Evolutionary conservation across 805 yeast species (phyloP), one percentile per base, ranked within the genome.

Genomic region (Kurtzmaniella cleridarum): DNA sequence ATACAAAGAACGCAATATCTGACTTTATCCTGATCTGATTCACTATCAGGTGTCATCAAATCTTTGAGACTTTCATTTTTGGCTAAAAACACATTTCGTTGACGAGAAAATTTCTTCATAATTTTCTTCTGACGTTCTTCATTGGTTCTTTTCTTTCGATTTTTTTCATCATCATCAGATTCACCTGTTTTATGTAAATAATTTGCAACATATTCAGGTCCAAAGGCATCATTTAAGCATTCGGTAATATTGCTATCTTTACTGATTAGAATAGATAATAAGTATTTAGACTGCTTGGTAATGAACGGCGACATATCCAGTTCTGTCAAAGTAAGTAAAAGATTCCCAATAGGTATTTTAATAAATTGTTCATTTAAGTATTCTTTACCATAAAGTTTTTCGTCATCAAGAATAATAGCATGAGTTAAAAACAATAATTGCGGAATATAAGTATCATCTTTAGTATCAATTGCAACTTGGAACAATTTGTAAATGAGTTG

Each of bases 381-480:
- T 1, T 51, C 40, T 8, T 53, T 41, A 1, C 78, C 81, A 45
- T 66, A 56, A 2, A 63, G 45, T 20, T 47, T 34, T 42, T 73
- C 79, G 38, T 71, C 71, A 50, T 79, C 83, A 23, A 63, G 50
- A 14, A 84, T 51, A 6, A 81, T 64, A 5, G 85, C 90, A 60
- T 84, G 88, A 2, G 82, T 46, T 36, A 85, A 64, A 54, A 84
- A 93, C 29, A 85, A 64, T n/a, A 81, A 50, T 32, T 76, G 78
- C 13, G 78, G 75, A 27, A 82, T 57, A 48, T 66, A 81, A 0
- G 75, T 62, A 39, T 80, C 83, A 38, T 77, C 74, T 1, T 69
- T 66, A 1, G 64, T 59, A 35, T 69, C 70, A 16, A 80, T 59
- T 0, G 84, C 69, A 30, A 67, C 66, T 37, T 75, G 76, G 12